These are phyloP conservation scores for Platanthera zijinensis DNA, from an alignment of 106 monocot species.

Conservation along the genomic window DNA sequence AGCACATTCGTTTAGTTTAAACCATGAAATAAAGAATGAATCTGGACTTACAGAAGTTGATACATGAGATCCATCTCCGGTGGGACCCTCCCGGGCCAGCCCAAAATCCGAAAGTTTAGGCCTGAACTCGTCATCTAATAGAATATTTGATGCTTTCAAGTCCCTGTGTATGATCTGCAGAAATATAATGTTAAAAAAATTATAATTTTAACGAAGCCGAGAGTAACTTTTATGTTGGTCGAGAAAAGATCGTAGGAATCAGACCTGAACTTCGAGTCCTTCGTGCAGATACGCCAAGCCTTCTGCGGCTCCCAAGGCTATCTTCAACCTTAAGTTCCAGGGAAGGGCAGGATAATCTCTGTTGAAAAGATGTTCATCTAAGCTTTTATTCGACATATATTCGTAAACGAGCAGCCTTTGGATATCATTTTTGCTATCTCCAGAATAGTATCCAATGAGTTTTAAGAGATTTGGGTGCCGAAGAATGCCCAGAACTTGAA, in stretches of 20 bases:
- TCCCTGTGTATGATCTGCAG: conserved; percentile 19
- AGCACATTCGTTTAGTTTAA: not conserved
- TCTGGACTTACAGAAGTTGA: conserved; percentile 18
- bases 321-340: conserved; percentile 21
- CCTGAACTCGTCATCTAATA: conserved; percentile 20
- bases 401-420: conserved; percentile 24
- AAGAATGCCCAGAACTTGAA: conserved; percentile 23
- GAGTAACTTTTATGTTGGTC: not conserved
- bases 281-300: conserved; percentile 26
- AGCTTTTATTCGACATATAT: conserved; percentile 19
- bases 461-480: conserved; percentile 21
- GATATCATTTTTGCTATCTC: conserved; percentile 14
- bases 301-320: conserved; percentile 25
- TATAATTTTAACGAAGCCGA: not conserved
- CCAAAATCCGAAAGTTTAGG: conserved; percentile 29
- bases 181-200: conserved; percentile 3
- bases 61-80: conserved; percentile 17
- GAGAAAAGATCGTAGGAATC: not conserved
- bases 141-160: conserved; percentile 24
- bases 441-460: conserved; percentile 21
- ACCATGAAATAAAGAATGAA: too few species aligned
- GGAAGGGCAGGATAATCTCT: conserved; percentile 17
- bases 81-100: conserved; percentile 18
- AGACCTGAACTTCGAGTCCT: conserved; percentile 24
- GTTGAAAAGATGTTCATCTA: conserved; percentile 26